Evolutionary conservation across 768 basidiomycete genomes (phyloP).

Genomic region (Mycena filopes): DNA sequence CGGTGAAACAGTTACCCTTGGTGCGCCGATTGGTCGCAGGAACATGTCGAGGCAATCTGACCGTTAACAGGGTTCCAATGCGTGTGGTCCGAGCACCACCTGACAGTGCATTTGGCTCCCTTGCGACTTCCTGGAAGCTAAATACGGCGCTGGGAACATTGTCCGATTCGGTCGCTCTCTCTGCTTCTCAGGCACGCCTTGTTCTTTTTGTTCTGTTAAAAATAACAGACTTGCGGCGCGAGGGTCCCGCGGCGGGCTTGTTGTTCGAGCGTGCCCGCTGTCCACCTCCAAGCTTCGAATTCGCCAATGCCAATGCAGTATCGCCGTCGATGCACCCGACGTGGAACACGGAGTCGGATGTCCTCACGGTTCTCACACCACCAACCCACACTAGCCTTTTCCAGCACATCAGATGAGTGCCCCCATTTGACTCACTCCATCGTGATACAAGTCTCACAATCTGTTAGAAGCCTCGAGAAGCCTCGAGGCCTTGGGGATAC

Average conservation of each 20-base stretch:
- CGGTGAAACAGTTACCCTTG: neutral
- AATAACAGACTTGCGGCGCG: neutral
- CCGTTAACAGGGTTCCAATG: slow-evolving; percentile 6
- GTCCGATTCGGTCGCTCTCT: slow-evolving; percentile 25
- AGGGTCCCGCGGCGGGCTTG: no score
- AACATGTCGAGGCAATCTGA: slow-evolving; percentile 8
- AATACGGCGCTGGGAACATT: slow-evolving; percentile 11
- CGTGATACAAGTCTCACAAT: neutral
- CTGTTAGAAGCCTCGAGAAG: no score
- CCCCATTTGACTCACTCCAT: neutral
- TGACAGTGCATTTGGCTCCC: slow-evolving; percentile 4
- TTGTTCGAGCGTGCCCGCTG: no score
- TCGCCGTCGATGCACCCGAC: no score
- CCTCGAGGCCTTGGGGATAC: slow-evolving; percentile 6
- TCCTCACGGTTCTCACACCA: no score
- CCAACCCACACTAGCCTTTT: slow-evolving; percentile 20
- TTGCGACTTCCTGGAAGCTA: slow-evolving; percentile 15
- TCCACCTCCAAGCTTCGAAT: slow-evolving; percentile 11
- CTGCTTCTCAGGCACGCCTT: slow-evolving; percentile 1
- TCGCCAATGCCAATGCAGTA: slow-evolving; percentile 15
- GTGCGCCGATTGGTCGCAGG: slow-evolving; percentile 19
- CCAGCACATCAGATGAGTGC: slow-evolving; percentile 16
- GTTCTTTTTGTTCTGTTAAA: neutral
- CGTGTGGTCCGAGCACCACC: slow-evolving; percentile 11
- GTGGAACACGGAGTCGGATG: neutral